Conservation (phyloP, 345 rosid species). For the Salix caprea region DNA sequence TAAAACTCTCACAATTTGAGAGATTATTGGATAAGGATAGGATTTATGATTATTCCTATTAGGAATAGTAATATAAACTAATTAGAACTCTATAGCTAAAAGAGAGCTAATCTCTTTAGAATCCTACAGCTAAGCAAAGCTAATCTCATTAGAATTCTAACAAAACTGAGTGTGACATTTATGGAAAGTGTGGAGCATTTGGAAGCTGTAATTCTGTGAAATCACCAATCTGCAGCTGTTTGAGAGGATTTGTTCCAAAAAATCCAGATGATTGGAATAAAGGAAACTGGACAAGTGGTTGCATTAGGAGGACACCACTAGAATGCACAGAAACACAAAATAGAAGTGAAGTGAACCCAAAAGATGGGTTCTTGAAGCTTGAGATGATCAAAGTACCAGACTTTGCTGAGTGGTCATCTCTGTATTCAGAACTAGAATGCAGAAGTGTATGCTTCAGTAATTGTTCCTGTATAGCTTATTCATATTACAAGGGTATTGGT, state of each 20-base stretch:
- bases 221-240: slow-evolving; percentile 42
- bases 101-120: too few relatives aligned
- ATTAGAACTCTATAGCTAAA: too few relatives aligned
- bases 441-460: slow-evolving; percentile 33
- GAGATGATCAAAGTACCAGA: slow-evolving; percentile 39
- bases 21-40: too few relatives aligned
- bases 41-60: too few relatives aligned
- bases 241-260: slow-evolving; percentile 44
- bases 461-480: slow-evolving; percentile 52
- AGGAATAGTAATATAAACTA: too few relatives aligned
- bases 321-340: slow-evolving; percentile 23
- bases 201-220: slow-evolving; percentile 21
- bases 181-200: slow-evolving; percentile 40
- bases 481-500: slow-evolving; percentile 34
- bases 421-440: slow-evolving; percentile 24
- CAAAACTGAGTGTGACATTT: not conserved
- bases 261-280: slow-evolving; percentile 32
- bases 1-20: too few relatives aligned
- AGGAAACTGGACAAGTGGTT: slow-evolving; percentile 43
- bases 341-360: slow-evolving; percentile 17
- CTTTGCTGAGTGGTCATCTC: slow-evolving; percentile 16
- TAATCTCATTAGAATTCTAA: too few relatives aligned
- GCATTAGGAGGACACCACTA: slow-evolving; percentile 31
- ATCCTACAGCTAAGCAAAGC: too few relatives aligned
- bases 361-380: slow-evolving; percentile 38